phyloP scores from a whole-genome alignment of 352 stramenopile species.

The Nothophytophthora sp. region DNA sequence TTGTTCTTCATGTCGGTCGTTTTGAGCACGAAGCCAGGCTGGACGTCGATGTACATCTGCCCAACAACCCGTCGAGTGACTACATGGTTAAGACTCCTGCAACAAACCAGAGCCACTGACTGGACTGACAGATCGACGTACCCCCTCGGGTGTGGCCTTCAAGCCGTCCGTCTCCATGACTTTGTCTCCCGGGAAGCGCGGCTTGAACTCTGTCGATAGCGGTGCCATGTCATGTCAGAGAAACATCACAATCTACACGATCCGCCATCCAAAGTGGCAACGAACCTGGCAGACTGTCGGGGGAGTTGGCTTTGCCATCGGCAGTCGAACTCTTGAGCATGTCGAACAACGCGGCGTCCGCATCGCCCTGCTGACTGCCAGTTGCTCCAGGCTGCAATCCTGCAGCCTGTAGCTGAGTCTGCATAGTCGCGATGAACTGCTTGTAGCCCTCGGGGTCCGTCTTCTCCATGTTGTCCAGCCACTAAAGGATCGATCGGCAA shows the following conservation, averaged over 20 bases:
- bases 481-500: constrained; percentile 29
- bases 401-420: constrained; percentile 49
- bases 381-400: constrained; percentile 1
- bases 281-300: constrained; percentile 17
- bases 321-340: constrained; percentile 41
- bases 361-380: constrained; percentile 15
- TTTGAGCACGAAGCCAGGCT: constrained; percentile 82
- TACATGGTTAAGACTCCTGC: neutral
- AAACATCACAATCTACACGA: neutral
- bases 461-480: constrained; percentile 70
- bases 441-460: constrained; percentile 71
- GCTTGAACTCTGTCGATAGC: constrained; percentile 45
- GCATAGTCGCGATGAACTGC: constrained; percentile 64
- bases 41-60: constrained; percentile 78
- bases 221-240: neutral
- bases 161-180: constrained; percentile 67
- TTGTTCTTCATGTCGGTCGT: constrained; percentile 57
- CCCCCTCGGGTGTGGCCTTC: constrained; percentile 57
- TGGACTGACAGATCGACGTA: constrained; percentile 17
- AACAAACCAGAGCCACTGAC: neutral
- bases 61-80: neutral
- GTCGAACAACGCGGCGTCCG: constrained; percentile 49
- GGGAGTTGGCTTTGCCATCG: constrained; percentile 2
- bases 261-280: neutral
- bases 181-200: constrained; percentile 69